Evolutionary conservation across 306 rosid genomes (phyloP), one percentile per base, ranked within the genome.

Genomic region (Fragaria iinumae): DNA sequence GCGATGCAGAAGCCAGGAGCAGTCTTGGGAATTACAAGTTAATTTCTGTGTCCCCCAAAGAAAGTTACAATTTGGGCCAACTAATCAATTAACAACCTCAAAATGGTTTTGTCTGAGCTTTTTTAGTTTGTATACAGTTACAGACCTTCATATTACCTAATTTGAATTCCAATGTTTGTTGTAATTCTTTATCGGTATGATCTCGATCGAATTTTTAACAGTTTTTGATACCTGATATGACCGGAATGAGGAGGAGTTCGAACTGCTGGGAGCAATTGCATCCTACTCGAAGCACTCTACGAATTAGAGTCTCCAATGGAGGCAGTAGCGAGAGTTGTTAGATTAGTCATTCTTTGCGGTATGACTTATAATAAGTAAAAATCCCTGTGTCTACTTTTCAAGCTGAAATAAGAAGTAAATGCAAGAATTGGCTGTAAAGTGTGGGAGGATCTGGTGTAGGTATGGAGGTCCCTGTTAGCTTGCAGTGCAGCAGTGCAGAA

Each of bases 401-500:
- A n/a, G 69, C 63, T 8, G 52, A 45, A 45, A 62, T 39, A 21
- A 4, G 16, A 49, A 48, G 56, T 66, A 63, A 71, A 81, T 64
- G 77, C 69, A 65, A 8, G 59, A 50, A 69, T 44, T 69, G 14
- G 72, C 43, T 47, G 66, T 43, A 70, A 48, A 70, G 72, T 43
- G 55, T n/a, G 57, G 80, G 59, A 49, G 73, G 41, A 47, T 80
- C 76, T 60, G 39, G 18, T 65, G 62, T 18, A 63, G 16, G 52
- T 67, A 20, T 41, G 64, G 78, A 48, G 82, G 79, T 64, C 67
- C 79, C 9, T 71, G 72, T 21, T 79, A 60, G 49, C 66, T 69
- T 69, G 80, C 76, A 77, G 69, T 36, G 83, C 59, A 44, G 65
- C 55, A 79, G 66, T 67, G 83, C 59, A 44, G 69, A 60, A 38